A percentile compares a stretch with the other conserved stretches of the same genome.
phyloP scores from a whole-genome alignment of 176 grass and related monocot species.

The Calamus simplicifolius region DNA sequence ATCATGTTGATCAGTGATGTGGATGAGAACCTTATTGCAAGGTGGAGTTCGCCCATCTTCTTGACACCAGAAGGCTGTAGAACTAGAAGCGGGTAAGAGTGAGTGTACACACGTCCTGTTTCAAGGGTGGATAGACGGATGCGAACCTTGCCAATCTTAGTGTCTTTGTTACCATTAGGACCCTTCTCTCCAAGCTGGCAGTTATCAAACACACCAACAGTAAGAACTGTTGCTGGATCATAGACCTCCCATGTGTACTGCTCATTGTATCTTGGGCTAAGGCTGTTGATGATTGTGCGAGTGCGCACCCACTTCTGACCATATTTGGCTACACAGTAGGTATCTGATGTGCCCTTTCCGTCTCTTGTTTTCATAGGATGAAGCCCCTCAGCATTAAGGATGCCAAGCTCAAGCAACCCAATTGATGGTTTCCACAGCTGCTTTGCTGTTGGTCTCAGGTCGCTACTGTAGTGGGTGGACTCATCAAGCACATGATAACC shows the following conservation, averaged over 20 bases:
- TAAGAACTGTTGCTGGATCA: constrained; percentile 86
- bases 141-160: constrained; percentile 80
- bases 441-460: constrained; percentile 91
- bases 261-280: constrained; percentile 82
- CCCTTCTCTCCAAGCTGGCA: constrained; percentile 67
- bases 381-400: constrained; percentile 69
- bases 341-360: constrained; percentile 89
- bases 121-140: constrained; percentile 93
- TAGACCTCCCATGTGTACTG: constrained; percentile 98
- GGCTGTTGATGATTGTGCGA: constrained; percentile 75
- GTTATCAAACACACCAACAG: constrained; percentile 92
- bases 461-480: constrained; percentile 92
- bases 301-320: constrained; percentile 91
- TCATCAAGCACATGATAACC: constrained; percentile 97
- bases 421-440: constrained; percentile 95
- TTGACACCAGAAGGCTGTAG: constrained; percentile 89
- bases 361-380: constrained; percentile 92
- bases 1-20: constrained; percentile 86
- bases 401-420: constrained; percentile 89
- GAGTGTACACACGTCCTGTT: constrained; percentile 91
- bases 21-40: constrained; percentile 86
- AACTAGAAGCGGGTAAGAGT: constrained; percentile 82
- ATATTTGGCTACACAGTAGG: constrained; percentile 97
- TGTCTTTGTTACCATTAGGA: constrained; percentile 46
- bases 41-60: constrained; percentile 96